Evolutionary conservation across 768 basidiomycete species (phyloP).

Genomic region (Amanita polypyramis): DNA sequence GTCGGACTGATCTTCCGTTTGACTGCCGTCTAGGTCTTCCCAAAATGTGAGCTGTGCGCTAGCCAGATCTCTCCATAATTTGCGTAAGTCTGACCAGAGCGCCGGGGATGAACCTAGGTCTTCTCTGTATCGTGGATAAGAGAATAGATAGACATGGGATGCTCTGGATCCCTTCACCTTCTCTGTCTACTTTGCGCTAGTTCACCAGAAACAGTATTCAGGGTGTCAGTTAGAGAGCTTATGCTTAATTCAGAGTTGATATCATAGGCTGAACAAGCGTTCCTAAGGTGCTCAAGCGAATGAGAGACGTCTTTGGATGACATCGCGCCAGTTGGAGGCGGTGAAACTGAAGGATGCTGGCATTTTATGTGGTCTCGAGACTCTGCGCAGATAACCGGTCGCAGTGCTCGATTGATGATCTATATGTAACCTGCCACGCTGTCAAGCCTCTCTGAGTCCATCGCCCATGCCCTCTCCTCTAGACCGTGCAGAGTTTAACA

Average conservation of each 20-base stretch:
- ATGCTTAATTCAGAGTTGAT: conserved; percentile 24
- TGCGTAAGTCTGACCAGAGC: conserved; percentile 45
- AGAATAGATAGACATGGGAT: background rate
- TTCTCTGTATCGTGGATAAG: conserved; percentile 13
- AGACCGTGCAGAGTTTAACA: conserved; percentile 30
- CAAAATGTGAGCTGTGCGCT: conserved; percentile 41
- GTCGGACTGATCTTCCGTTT: conserved; percentile 14
- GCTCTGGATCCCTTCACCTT: conserved; percentile 20
- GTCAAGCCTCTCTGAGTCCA: background rate
- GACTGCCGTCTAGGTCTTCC: conserved; percentile 34
- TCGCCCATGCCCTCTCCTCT: conserved; percentile 12
- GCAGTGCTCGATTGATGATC: background rate
- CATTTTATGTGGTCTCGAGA: background rate
- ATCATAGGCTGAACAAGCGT: conserved; percentile 32
- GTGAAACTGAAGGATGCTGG: background rate
- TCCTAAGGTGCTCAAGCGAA: conserved; percentile 21
- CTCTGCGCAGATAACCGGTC: too few relatives aligned
- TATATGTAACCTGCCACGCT: background rate
- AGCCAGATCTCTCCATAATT: conserved; percentile 44
- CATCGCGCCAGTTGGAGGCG: conserved; percentile 6
- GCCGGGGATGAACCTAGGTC: conserved; percentile 28
- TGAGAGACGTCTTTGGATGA: conserved; percentile 7
- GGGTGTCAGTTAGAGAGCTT: conserved; percentile 21
- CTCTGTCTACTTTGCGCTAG: conserved; percentile 36
- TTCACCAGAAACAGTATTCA: conserved; percentile 40